These are phyloP conservation scores for Cyamopsis tetragonoloba DNA, from an alignment of 306 rosid species.

Conservation along the genomic window DNA sequence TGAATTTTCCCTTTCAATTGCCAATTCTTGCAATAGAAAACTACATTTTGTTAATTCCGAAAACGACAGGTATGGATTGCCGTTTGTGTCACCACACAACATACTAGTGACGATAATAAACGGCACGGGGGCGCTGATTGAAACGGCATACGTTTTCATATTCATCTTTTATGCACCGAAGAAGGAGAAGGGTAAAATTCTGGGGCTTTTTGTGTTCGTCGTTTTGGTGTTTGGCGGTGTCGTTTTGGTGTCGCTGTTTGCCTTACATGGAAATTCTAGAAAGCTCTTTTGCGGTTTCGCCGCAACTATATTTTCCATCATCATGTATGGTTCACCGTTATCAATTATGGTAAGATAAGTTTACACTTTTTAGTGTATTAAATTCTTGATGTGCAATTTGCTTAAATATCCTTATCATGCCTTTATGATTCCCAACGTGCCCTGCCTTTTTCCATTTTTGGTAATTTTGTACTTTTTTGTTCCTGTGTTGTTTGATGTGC, in stretches of 20 bases:
- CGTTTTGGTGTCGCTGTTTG: conserved; percentile 62
- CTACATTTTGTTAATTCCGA: background rate
- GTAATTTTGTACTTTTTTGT: background rate
- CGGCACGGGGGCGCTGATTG: conserved; percentile 71
- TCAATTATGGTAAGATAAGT: conserved; percentile 64
- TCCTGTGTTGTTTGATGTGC: too few relatives aligned
- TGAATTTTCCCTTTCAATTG: background rate
- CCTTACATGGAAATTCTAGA: conserved; percentile 43
- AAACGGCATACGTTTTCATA: conserved; percentile 46
- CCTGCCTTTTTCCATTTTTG: background rate
- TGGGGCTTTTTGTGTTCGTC: conserved; percentile 46
- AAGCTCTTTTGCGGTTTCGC: conserved; percentile 71
- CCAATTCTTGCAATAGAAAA: background rate
- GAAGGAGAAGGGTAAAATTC: conserved; percentile 51
- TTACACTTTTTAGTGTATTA: background rate
- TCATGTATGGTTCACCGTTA: conserved; percentile 89
- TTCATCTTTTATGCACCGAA: conserved; percentile 50
- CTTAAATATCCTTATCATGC: background rate
- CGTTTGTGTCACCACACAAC: conserved; percentile 75
- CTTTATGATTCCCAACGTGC: background rate
- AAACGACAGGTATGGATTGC: conserved; percentile 73
- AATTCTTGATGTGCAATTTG: background rate
- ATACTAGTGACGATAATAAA: conserved; percentile 61
- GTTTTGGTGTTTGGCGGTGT: conserved; percentile 41
- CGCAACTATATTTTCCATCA: conserved; percentile 63